Conservation (phyloP, 176 grass and related monocot genomes). For the Phragmites australis region DNA sequence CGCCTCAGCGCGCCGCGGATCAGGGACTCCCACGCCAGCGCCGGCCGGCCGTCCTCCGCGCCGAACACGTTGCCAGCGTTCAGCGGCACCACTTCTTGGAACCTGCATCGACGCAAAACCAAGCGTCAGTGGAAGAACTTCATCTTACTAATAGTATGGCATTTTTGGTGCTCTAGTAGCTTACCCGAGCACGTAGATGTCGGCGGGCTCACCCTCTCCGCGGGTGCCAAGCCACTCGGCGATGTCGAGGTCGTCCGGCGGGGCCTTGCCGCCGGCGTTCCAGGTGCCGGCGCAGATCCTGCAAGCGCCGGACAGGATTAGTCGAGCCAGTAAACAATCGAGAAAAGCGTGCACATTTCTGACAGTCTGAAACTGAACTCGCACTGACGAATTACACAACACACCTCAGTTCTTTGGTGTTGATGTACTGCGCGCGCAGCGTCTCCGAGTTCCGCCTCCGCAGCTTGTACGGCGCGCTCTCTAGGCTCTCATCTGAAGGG, state of each 20-base stretch:
- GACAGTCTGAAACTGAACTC: neutral
- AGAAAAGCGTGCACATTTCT: neutral
- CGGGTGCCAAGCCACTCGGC: slow-evolving; percentile 61
- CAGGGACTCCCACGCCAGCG: slow-evolving; percentile 77
- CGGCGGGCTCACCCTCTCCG: slow-evolving; percentile 63
- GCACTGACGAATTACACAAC: neutral
- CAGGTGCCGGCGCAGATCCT: slow-evolving; percentile 80
- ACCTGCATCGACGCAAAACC: slow-evolving; percentile 29
- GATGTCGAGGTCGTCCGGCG: slow-evolving; percentile 63
- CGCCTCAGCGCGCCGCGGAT: slow-evolving; percentile 64
- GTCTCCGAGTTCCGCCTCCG: slow-evolving; percentile 84
- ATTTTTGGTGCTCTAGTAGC: neutral
- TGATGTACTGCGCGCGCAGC: slow-evolving; percentile 86
- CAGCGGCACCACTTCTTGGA: slow-evolving; percentile 94
- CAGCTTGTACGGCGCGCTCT: slow-evolving; percentile 59
- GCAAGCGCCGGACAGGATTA: neutral
- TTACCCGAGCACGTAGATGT: slow-evolving; percentile 92
- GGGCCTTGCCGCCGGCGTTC: slow-evolving; percentile 68
- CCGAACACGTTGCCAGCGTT: slow-evolving; percentile 90
- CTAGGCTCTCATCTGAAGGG: slow-evolving; percentile 49
- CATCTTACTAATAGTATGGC: neutral
- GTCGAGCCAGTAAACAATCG: neutral
- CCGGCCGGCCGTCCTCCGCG: slow-evolving; percentile 62
- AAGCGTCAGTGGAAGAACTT: neutral
- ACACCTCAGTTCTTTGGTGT: slow-evolving; percentile 79